Percentiles rank a stretch among this genome's conserved stretches.
Evolutionary conservation across 2,329 filamentous ascomycete species (phyloP).

Genomic region (Colletotrichum abscissum): DNA sequence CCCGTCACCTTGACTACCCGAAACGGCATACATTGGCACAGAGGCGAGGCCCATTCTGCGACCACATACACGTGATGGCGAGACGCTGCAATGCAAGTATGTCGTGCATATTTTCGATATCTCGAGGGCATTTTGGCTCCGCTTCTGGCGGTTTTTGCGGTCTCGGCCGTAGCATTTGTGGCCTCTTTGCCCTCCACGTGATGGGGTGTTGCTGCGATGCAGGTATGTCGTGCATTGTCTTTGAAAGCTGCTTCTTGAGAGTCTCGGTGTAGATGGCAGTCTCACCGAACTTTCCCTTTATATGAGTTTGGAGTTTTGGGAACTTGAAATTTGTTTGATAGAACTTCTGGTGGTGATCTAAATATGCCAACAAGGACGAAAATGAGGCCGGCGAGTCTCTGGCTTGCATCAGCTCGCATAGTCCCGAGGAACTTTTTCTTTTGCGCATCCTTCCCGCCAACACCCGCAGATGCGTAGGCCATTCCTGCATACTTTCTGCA

Average conservation of each 20-base stretch:
- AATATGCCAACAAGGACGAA: not conserved
- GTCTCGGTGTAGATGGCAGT: not conserved
- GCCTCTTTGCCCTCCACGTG: slow-evolving; percentile 26
- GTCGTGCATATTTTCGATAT: slow-evolving; percentile 36
- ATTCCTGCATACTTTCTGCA: not conserved
- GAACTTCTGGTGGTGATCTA: not conserved
- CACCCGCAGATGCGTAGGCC: not conserved
- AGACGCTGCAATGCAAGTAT: slow-evolving; percentile 31
- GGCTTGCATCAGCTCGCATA: not conserved
- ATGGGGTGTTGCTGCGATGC: slow-evolving; percentile 21
- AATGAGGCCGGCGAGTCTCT: not conserved
- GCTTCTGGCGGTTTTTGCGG: not conserved
- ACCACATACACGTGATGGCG: slow-evolving; percentile 29
- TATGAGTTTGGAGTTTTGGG: not conserved
- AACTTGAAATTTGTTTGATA: not conserved
- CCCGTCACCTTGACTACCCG: slow-evolving; percentile 13
- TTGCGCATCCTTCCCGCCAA: not conserved
- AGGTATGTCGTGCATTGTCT: slow-evolving; percentile 30
- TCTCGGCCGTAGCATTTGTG: not conserved
- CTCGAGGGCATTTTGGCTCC: slow-evolving; percentile 26
- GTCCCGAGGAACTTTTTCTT: not conserved
- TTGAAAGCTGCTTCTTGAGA: not conserved
- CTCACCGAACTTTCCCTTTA: not conserved
- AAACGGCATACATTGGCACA: not conserved
- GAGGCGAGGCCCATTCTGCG: slow-evolving; percentile 28